Percentiles rank a stretch among this genome's conserved stretches.
phyloP scores from a whole-genome alignment of 108 stramenopile genomes.

The Fistulifera solaris region DNA sequence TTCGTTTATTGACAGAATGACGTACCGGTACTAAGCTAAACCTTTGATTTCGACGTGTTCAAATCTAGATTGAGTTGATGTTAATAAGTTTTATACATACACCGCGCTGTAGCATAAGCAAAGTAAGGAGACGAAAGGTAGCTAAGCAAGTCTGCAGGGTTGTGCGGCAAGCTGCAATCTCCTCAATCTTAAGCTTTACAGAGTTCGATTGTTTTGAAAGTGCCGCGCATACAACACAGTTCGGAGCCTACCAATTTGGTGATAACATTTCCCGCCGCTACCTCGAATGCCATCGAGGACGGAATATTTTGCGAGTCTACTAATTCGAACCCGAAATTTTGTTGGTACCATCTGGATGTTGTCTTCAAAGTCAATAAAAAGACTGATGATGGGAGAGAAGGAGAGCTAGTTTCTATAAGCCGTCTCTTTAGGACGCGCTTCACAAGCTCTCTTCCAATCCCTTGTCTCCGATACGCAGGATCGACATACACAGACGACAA shows the following conservation, averaged over 20 bases:
- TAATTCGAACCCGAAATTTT: conserved; percentile 16
- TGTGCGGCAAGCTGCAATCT: no score
- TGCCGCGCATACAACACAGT: conserved; percentile 15
- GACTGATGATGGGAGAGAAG: conserved; percentile 7
- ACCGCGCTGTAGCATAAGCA: no score
- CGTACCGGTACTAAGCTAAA: no score
- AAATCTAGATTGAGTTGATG: no score
- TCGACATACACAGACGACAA: conserved; percentile 31
- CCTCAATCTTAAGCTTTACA: no score
- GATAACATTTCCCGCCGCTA: conserved; percentile 18
- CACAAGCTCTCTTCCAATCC: conserved; percentile 24
- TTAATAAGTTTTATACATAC: no score
- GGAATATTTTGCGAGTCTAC: conserved; percentile 10
- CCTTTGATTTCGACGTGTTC: no score
- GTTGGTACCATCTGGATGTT: conserved; percentile 23
- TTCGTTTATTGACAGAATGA: no score
- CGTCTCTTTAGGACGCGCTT: conserved; percentile 9
- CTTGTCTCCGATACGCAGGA: conserved; percentile 13
- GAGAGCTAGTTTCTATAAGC: not conserved
- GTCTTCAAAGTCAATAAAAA: conserved; percentile 25
- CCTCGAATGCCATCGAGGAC: conserved; percentile 19
- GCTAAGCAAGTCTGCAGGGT: not conserved
- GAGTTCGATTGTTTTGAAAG: no score
- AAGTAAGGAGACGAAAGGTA: no score
- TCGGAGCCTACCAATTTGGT: conserved; percentile 17